phyloP scores from a whole-genome alignment of 75 land plant species.

The Sequoiadendron giganteum region DNA sequence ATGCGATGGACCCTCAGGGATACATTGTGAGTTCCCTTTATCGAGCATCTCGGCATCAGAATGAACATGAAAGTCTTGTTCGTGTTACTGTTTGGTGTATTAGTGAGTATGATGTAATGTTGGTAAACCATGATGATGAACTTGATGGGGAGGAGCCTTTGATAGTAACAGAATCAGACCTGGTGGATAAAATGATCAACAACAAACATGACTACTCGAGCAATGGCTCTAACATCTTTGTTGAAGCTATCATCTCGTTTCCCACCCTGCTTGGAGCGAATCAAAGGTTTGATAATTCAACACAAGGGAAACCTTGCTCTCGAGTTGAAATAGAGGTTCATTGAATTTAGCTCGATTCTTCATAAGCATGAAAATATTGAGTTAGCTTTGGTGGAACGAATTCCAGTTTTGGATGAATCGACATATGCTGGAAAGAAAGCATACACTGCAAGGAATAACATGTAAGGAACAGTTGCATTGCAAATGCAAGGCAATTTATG shows the following conservation, averaged over 20 bases:
- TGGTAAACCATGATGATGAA: constrained; percentile 71
- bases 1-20: constrained; percentile 95
- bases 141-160: constrained; percentile 86
- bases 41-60: constrained; percentile 60
- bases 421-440: too few relatives aligned
- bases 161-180: constrained; percentile 92
- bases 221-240: constrained; percentile 79
- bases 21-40: constrained; percentile 84
- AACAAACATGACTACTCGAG: constrained; percentile 57
- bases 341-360: constrained; percentile 84
- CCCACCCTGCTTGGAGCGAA: constrained; percentile 77
- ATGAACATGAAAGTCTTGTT: constrained; percentile 91
- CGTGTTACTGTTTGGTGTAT: constrained; percentile 98
- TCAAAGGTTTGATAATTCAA: constrained; percentile 51
- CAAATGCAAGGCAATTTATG: too few relatives aligned
- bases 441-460: too few relatives aligned
- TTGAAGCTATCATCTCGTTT: constrained; percentile 94
- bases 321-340: constrained; percentile 91
- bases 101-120: constrained; percentile 97
- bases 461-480: too few relatives aligned
- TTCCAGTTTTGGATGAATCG: too few relatives aligned
- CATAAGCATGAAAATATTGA: constrained; percentile 79
- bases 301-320: constrained; percentile 71
- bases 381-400: constrained; percentile 34
- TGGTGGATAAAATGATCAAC: constrained; percentile 73